phyloP scores from a whole-genome alignment of 2,329 filamentous ascomycete genomes.

The Pseudogymnoascus sp. region DNA sequence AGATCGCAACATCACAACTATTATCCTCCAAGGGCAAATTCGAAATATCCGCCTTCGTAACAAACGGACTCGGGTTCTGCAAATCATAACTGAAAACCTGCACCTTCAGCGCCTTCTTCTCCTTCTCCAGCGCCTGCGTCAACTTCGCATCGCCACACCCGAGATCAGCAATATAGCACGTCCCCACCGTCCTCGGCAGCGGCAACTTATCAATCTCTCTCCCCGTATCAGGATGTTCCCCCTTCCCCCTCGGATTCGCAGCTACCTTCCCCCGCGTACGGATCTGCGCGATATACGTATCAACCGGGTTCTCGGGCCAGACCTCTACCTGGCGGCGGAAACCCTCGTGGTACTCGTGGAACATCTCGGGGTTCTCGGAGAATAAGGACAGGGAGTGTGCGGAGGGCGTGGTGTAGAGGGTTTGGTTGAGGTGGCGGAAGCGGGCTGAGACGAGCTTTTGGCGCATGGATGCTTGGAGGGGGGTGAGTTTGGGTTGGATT shows the following conservation, averaged over 20 bases:
- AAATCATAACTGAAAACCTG: slow-evolving; percentile 81
- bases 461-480: slow-evolving; percentile 88
- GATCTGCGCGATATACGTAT: slow-evolving; percentile 72
- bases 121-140: slow-evolving; percentile 57
- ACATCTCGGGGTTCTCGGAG: slow-evolving; percentile 80
- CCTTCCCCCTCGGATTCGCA: slow-evolving; percentile 19
- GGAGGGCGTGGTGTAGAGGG: slow-evolving; percentile 88
- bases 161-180: slow-evolving; percentile 78
- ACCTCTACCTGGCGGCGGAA: slow-evolving; percentile 92
- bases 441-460: slow-evolving; percentile 90
- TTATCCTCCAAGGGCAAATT: slow-evolving; percentile 69
- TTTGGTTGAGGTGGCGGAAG: slow-evolving; percentile 96
- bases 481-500: slow-evolving; percentile 56
- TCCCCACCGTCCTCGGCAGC: slow-evolving; percentile 64
- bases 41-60: slow-evolving; percentile 85
- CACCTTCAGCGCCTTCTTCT: slow-evolving; percentile 61
- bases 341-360: slow-evolving; percentile 90
- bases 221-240: not conserved
- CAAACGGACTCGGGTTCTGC: slow-evolving; percentile 64
- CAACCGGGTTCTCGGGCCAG: slow-evolving; percentile 95
- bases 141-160: slow-evolving; percentile 90
- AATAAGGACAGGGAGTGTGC: slow-evolving; percentile 77
- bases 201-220: slow-evolving; percentile 34
- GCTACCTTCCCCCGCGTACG: slow-evolving; percentile 55
- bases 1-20: slow-evolving; percentile 78